Base-by-base conservation (phyloP, 2,329 filamentous ascomycete species). In the Chrysoporthe deuterocubensis region DNA sequence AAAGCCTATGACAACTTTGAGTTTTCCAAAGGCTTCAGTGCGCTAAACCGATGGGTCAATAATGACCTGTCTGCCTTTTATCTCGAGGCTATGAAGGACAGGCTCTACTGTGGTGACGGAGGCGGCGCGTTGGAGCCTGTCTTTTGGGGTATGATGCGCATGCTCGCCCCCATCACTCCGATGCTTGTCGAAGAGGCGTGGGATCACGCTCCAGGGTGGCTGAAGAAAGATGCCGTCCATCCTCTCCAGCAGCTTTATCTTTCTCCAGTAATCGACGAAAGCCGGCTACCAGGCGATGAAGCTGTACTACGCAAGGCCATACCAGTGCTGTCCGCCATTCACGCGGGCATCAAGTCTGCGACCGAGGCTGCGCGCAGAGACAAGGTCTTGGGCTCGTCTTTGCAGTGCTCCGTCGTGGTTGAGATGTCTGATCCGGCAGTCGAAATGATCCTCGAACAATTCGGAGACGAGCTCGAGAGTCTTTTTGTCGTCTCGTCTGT, bases 51-150 rank as follows among this genome's bases (percentile, higher is more conserved):
- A 71, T 97, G 94, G 90, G 85, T 97, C 68, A 89, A 89, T 66
- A 89, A 85, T 34, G 92, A 97, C 72, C 85, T 99, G 34, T 97
- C 94, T 0, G 91, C 95, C 0, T 97, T 97, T 78, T 99, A 98
- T 78, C 88, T 99, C 67, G 96, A 99, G 78, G 89, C 92, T 0
- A 84, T 94, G 73, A 99, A 99, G 79, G 96, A 99, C 75, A 86
- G 93, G 3, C 83, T 98, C 1, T 99, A 99, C 81, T 96, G 94
- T 58, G 92, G 92, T 42, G 87, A 90, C 69, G 87, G 87, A 16
- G 84, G 86, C 16, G 90, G 91, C 59, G 83, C 86, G 4, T 79
- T 92, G 60, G 85, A 87, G 71, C 83, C 86, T 40, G 87, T 97
- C 65, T 89, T 95, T 69, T 80, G 87, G 6, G 89, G 93, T 46